Base-by-base conservation (phyloP, 306 rosid species). In the Vicia faba region DNA sequence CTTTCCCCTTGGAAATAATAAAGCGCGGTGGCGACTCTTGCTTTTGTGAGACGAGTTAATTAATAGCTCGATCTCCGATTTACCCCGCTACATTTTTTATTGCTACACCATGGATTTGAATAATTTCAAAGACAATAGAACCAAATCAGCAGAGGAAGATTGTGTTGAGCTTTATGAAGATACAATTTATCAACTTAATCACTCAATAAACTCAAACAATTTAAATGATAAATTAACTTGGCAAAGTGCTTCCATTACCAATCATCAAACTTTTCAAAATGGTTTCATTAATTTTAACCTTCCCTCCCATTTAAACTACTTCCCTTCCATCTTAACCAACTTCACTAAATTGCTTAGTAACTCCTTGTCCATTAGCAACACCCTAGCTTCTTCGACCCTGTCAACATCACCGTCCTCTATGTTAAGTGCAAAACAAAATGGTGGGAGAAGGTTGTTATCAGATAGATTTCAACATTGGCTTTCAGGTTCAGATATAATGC, bases 241-340 rank as follows among this genome's bases (percentile, higher is more conserved):
- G 95, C 71, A 87, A 33, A 89, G 95, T 69, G 95, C 97, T 28
- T 84, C 97, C 11, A 57, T 89, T 36, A 83, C 96, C 4, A 87
- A 92, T 48, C 88, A 84, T 13, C 92, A 85, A 75, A 92, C 96
- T 11, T 92, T 96, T 50, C 82, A 40, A 73, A 79, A 85, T 51
- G 96, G 97, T 44, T 89, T 92, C 72, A 49, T 10, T 28, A 86
- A 92, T 8, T 75, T 84, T 54, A 69, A 78, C 50, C 63, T 85
- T 18, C 50, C 69, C 6, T 78, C 83, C 8, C 69, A 82, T 59
- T 48, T 80, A 4, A 64, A 72, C 12, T 66, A 49, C 19, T 84
- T 85, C 31, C 88, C 96, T 1, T 31, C 61, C 41, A 75, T 78
- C 80, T 66, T 91, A 11, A 68, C 49, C 41, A 85, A 87, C 80